Base-by-base conservation (phyloP, 495 filamentous ascomycete genomes). In the Bacidia gigantensis region DNA sequence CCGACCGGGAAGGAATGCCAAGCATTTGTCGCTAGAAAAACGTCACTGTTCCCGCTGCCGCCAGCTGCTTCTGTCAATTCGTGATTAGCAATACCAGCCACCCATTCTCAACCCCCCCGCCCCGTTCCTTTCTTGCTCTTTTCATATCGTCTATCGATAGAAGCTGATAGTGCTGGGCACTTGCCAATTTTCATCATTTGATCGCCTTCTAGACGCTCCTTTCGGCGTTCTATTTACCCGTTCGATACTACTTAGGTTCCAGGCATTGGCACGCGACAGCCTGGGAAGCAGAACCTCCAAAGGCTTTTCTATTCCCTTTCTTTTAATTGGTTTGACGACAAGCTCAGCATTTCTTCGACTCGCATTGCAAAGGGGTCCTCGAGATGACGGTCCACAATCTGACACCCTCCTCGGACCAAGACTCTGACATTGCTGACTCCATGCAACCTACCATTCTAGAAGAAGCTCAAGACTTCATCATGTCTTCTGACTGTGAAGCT, bases 401-500 rank as follows among this genome's bases (percentile, higher is more conserved):
- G 17, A 35, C 44, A 5, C 45, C 51, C 46, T 57, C 56, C 22
- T 51, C 59, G 10, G 49, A 57, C 41, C 35, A 53, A n/a, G 59
- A 55, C 38, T 42, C 43, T 38, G 52, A 57, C 26, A 41, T 52
- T 29, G 22, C 54, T 39, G 46, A 57, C 41, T 41, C 48, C 20
- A 49, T 59, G 11, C 59, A 57, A 49, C 56, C 51, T 25, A 57
- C 43, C 23, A 44, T 44, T 18, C 59, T 57, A 41, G 49, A 53
- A 42, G 59, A 62, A 22, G 43, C 29, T 11, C 52, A 52, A 53
- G 60, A 62, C 38, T 44, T 56, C 21, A 53, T 62, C 20, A 62
- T 72, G 46, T 60, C 60, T 9, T 72, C 70, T 11, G 70, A 71
- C 41, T 66, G 71, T 24, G 64, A 64, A 46, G 54, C 62, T 22